Evolutionary conservation across 139 green algal genomes (phyloP).

Genomic region (Ostreobium quekettii): DNA sequence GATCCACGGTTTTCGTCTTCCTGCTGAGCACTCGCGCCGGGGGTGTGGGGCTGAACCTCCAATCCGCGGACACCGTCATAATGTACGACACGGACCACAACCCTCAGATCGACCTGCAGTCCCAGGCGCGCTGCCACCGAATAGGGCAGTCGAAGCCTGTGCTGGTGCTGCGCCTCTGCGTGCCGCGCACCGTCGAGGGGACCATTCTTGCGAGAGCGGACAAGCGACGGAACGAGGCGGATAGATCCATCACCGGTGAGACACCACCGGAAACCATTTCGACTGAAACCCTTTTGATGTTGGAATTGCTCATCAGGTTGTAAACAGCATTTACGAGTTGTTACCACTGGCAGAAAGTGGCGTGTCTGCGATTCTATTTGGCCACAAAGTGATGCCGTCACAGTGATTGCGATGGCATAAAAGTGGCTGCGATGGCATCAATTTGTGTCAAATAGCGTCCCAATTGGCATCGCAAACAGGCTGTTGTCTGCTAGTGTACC

Average conservation of each 20-base stretch:
- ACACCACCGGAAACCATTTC: neutral
- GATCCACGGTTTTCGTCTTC: slow-evolving; percentile 50
- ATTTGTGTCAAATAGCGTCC: too few relatives aligned
- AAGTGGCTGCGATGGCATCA: too few relatives aligned
- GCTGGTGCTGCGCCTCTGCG: slow-evolving; percentile 78
- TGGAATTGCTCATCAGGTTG: neutral
- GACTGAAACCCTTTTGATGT: too few relatives aligned
- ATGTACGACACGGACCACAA: slow-evolving; percentile 71
- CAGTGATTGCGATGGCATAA: too few relatives aligned
- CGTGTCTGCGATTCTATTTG: too few relatives aligned
- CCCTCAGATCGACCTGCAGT: slow-evolving; percentile 81
- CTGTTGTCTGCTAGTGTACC: too few relatives aligned
- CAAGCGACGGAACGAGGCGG: slow-evolving; percentile 64
- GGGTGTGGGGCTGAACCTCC: slow-evolving; percentile 81
- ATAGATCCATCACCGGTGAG: slow-evolving; percentile 53
- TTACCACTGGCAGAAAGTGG: too few relatives aligned
- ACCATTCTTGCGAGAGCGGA: slow-evolving; percentile 59
- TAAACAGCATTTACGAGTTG: slow-evolving; percentile 2
- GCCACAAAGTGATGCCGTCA: too few relatives aligned
- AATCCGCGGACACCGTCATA: slow-evolving; percentile 77
- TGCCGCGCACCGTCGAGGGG: slow-evolving; percentile 67
- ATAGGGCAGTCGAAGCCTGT: slow-evolving; percentile 79
- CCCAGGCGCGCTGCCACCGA: slow-evolving; percentile 87
- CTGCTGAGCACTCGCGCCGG: slow-evolving; percentile 65
- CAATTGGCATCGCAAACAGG: too few relatives aligned